Conservation (phyloP, 225 moss, liverwort and hornwort genomes). For the Climacium dendroides region DNA sequence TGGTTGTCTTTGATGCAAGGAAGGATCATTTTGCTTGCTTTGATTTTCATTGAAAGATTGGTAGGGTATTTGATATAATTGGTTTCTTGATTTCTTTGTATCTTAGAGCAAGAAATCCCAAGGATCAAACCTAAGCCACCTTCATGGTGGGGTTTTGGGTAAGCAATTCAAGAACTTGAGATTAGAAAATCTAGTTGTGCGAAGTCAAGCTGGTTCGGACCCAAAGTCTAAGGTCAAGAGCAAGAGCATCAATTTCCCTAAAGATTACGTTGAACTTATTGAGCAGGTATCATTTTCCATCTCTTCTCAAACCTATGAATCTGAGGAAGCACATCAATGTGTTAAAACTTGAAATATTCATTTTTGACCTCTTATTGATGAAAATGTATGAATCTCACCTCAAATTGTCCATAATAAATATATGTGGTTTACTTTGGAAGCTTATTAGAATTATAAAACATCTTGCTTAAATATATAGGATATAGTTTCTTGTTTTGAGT, state of each 20-base stretch:
- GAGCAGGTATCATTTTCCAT: conserved; percentile 12
- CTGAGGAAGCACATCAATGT: neutral
- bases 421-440: neutral
- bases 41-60: neutral
- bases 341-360: neutral
- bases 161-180: neutral
- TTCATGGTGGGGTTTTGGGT: neutral
- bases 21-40: neutral
- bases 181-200: neutral
- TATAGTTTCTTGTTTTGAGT: neutral
- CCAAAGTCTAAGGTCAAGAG: neutral
- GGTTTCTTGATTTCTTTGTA: neutral
- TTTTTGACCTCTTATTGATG: neutral
- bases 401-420: neutral
- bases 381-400: neutral
- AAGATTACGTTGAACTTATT: conserved; percentile 18
- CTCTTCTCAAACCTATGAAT: neutral
- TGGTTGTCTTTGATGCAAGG: neutral
- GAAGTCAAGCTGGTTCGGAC: conserved; percentile 2
- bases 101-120: neutral
- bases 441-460: neutral
- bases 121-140: neutral
- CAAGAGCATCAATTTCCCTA: conserved; percentile 24
- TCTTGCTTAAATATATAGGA: neutral
- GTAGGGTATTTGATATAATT: neutral